A percentile compares a stretch with the other conserved stretches of the same genome.
Evolutionary conservation across 2,329 filamentous ascomycete genomes (phyloP).

Genomic region (Bertia moriformis): DNA sequence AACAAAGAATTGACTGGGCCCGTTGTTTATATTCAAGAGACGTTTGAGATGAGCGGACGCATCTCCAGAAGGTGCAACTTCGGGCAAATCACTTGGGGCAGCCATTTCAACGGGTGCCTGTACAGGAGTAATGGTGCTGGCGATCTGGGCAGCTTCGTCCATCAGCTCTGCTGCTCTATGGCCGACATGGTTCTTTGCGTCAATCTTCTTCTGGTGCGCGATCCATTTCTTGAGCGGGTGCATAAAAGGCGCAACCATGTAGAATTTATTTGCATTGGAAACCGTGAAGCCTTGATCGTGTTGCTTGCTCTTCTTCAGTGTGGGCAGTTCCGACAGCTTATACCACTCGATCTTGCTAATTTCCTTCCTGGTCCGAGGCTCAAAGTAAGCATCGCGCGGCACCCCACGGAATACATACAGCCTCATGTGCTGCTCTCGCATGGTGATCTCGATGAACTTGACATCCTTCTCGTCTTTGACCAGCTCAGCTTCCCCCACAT

Average conservation of each 20-base stretch:
- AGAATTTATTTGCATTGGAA: constrained; percentile 72
- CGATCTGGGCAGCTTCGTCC: not conserved
- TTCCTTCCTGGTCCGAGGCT: constrained; percentile 84
- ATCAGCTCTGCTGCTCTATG: not conserved
- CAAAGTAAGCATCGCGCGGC: constrained; percentile 73
- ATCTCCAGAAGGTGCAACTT: not conserved
- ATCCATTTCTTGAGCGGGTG: constrained; percentile 82
- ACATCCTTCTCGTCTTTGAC: constrained; percentile 58
- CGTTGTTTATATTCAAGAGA: not conserved
- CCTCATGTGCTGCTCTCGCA: constrained; percentile 83
- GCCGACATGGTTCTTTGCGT: constrained; percentile 17
- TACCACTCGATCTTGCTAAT: constrained; percentile 98
- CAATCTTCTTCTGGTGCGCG: constrained; percentile 64
- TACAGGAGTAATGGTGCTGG: not conserved
- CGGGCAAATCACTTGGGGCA: not conserved
- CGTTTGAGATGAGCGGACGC: not conserved
- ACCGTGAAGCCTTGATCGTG: constrained; percentile 22
- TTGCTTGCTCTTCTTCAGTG: constrained; percentile 55
- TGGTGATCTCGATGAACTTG: constrained; percentile 75
- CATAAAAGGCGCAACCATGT: constrained; percentile 93
- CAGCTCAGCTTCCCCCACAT: constrained; percentile 62
- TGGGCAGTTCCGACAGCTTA: constrained; percentile 73
- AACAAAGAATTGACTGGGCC: not conserved
- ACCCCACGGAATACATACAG: constrained; percentile 85
- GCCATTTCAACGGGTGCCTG: not conserved